A percentile compares a stretch with the other conserved stretches of the same genome.
phyloP scores from a whole-genome alignment of 1,139 yeast genomes.

The Protomyces inundatus region DNA sequence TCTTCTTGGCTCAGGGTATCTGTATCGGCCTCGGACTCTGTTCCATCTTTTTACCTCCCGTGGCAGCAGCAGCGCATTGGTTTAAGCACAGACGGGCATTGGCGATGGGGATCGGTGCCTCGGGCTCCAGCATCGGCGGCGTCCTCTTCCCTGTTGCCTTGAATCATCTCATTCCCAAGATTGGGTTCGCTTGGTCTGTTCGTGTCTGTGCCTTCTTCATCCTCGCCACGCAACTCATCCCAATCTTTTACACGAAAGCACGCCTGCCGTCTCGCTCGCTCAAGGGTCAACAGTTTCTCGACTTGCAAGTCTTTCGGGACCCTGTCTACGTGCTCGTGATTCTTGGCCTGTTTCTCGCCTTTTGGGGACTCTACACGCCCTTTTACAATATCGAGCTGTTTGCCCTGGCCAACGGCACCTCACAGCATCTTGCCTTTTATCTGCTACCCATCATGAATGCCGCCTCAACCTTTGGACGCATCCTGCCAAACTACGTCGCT shows the following conservation, averaged over 20 bases:
- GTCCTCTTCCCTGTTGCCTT: conserved; percentile 38
- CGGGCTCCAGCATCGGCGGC: conserved; percentile 36
- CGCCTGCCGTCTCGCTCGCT: conserved; percentile 30
- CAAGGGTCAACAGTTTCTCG: conserved; percentile 24
- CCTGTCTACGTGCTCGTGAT: conserved; percentile 36
- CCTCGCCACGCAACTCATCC: conserved; percentile 29
- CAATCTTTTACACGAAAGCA: conserved; percentile 27
- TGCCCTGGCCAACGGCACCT: conserved; percentile 34
- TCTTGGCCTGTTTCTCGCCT: conserved; percentile 37
- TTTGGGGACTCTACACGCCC: conserved; percentile 39
- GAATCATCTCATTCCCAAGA: conserved; percentile 34
- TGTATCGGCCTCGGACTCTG: conserved; percentile 30
- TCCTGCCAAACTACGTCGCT: conserved; percentile 47
- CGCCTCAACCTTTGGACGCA: conserved; percentile 48
- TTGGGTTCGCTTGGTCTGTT: conserved; percentile 40
- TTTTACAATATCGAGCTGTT: conserved; percentile 39
- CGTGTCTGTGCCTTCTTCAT: conserved; percentile 37
- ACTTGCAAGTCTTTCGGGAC: conserved; percentile 36
- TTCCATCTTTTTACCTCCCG: conserved; percentile 30
- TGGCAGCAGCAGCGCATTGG: conserved; percentile 29
- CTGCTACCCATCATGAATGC: conserved; percentile 50
- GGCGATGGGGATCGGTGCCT: conserved; percentile 31
- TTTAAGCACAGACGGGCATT: conserved; percentile 27
- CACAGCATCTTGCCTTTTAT: conserved; percentile 31
- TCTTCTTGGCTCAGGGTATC: conserved; percentile 36